These are phyloP conservation scores for Monilinia fructigena DNA, from an alignment of 2,329 filamentous ascomycete genomes.

Conservation along the genomic window DNA sequence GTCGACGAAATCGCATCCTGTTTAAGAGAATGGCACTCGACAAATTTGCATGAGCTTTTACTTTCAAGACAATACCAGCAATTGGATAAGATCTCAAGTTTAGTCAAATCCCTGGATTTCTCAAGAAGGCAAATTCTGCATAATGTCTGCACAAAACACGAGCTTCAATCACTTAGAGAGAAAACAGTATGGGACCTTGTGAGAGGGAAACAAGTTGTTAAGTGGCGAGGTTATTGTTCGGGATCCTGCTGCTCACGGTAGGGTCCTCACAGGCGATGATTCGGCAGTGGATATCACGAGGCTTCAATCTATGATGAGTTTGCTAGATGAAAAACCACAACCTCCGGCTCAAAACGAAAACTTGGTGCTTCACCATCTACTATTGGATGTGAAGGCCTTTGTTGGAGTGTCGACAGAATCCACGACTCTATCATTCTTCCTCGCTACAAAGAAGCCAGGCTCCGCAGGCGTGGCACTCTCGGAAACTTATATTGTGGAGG, in stretches of 20 bases:
- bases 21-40: conserved; percentile 96
- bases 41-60: conserved; percentile 88
- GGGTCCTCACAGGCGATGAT: conserved; percentile 87
- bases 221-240: conserved; percentile 93
- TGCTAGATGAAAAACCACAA: conserved; percentile 79
- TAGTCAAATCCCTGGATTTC: conserved; percentile 81
- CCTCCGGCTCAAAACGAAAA: conserved; percentile 61
- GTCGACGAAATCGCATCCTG: conserved; percentile 98
- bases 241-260: conserved; percentile 77
- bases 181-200: conserved; percentile 96
- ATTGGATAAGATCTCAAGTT: conserved; percentile 75
- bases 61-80: conserved; percentile 77
- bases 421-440: conserved; percentile 72
- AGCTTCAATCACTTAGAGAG: conserved; percentile 77
- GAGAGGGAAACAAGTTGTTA: conserved; percentile 90
- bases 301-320: conserved; percentile 92
- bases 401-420: conserved; percentile 73
- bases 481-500: conserved; percentile 77
- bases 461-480: conserved; percentile 67
- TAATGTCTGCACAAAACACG: conserved; percentile 84
- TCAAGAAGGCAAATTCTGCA: conserved; percentile 88
- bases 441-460: conserved; percentile 69
- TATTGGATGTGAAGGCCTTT: conserved; percentile 82
- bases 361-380: conserved; percentile 72
- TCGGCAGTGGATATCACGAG: conserved; percentile 88